phyloP scores from a whole-genome alignment of 176 grass and related monocot genomes.

The Coix lacrymajobi region DNA sequence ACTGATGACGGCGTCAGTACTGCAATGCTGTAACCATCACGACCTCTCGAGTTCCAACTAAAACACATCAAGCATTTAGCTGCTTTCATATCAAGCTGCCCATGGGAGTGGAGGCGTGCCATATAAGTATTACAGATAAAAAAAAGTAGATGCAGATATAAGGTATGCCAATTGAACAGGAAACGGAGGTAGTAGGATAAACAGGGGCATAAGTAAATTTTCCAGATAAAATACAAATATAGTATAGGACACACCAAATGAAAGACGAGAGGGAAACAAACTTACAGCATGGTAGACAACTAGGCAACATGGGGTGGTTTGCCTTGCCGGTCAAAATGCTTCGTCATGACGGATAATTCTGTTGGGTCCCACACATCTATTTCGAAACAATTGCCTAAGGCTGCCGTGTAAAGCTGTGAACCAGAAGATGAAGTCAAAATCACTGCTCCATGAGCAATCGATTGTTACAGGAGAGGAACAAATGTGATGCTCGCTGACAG shows the following conservation, averaged over 20 bases:
- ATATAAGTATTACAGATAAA: constrained; percentile 79
- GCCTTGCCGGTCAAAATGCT: constrained; percentile 80
- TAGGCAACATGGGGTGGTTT: constrained; percentile 88
- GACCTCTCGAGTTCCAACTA: not conserved
- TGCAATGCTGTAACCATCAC: not conserved
- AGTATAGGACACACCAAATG: not conserved
- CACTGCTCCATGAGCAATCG: not conserved
- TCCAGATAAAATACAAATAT: not conserved
- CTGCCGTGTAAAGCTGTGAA: constrained; percentile 74
- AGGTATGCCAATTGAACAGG: not conserved
- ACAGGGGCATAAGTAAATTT: not conserved
- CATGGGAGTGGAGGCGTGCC: constrained; percentile 77
- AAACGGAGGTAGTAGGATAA: not conserved
- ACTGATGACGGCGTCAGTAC: not conserved
- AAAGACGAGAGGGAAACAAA: not conserved
- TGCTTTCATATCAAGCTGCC: constrained; percentile 55
- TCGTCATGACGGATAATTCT: constrained; percentile 78
- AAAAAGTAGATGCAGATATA: not conserved
- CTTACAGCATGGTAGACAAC: constrained; percentile 83
- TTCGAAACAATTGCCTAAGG: constrained; percentile 86
- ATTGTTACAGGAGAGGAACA: not conserved
- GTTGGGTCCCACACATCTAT: constrained; percentile 77
- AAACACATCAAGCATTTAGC: constrained; percentile 16
- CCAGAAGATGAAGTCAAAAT: constrained; percentile 1
- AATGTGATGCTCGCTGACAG: not conserved